Evolutionary conservation across 192 early-diverging fungal species (phyloP).

Genomic region (Neocallimastix lanati): DNA sequence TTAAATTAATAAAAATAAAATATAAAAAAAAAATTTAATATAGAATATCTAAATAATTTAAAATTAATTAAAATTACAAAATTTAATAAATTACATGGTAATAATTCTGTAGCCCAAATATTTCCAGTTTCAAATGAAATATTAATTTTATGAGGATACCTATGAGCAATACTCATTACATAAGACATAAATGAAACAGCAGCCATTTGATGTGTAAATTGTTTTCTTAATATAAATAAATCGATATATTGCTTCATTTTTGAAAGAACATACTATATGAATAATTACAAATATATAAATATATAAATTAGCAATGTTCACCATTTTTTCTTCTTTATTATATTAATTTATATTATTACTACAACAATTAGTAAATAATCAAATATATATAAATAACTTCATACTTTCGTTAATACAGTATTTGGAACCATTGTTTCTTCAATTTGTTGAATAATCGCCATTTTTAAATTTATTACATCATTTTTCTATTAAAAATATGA

Average conservation of each 20-base stretch:
- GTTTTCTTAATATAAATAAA: constrained; percentile 85
- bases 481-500: constrained; percentile 21
- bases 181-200: constrained; percentile 81
- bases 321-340: too few relatives aligned
- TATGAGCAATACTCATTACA: constrained; percentile 67
- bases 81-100: constrained; percentile 35
- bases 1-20: not conserved
- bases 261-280: constrained; percentile 43
- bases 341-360: too few relatives aligned
- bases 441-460: constrained; percentile 79
- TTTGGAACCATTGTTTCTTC: constrained; percentile 65
- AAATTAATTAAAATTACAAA: not conserved
- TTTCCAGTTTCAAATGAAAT: constrained; percentile 73
- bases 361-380: too few relatives aligned
- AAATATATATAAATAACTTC: too few relatives aligned
- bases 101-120: constrained; percentile 70
- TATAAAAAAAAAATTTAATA: not conserved
- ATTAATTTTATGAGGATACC: constrained; percentile 71
- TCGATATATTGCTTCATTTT: constrained; percentile 64
- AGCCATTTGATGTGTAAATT: constrained; percentile 80
- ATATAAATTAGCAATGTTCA: too few relatives aligned
- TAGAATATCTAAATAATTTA: not conserved
- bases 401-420: constrained; percentile 62
- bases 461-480: constrained; percentile 55
- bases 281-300: not conserved